phyloP scores from a whole-genome alignment of 2,329 filamentous ascomycete species.

The Chrysoporthe deuterocubensis region DNA sequence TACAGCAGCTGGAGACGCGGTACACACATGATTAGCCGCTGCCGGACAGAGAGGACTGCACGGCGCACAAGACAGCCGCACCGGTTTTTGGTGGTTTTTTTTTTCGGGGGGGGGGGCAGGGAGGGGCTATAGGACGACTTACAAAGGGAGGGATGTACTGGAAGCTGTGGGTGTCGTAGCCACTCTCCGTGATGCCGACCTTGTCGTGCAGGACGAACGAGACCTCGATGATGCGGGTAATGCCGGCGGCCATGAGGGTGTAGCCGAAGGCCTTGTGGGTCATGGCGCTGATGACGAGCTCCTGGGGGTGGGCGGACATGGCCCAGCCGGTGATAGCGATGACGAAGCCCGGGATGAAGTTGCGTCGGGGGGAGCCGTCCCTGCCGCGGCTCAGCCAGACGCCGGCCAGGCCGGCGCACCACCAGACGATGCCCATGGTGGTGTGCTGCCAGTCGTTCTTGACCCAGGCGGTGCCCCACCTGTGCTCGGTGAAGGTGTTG shows the following conservation, averaged over 20 bases:
- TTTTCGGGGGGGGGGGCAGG: background rate
- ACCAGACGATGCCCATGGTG: slow-evolving; percentile 99
- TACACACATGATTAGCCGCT: slow-evolving; percentile 26
- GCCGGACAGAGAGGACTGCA: background rate
- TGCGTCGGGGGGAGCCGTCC: slow-evolving; percentile 84
- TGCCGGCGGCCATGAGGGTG: slow-evolving; percentile 87
- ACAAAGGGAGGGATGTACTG: slow-evolving; percentile 60
- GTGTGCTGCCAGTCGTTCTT: slow-evolving; percentile 97
- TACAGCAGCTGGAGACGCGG: slow-evolving; percentile 70
- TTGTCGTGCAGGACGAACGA: slow-evolving; percentile 82
- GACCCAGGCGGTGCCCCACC: slow-evolving; percentile 88
- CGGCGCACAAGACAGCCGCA: too few species aligned
- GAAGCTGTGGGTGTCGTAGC: slow-evolving; percentile 67
- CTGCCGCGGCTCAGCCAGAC: slow-evolving; percentile 89
- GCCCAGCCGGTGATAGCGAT: slow-evolving; percentile 92
- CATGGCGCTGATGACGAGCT: slow-evolving; percentile 80
- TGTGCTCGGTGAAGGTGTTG: slow-evolving; percentile 97
- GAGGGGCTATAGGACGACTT: slow-evolving; percentile 43
- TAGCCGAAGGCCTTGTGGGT: slow-evolving; percentile 92
- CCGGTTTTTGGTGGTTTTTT: too few species aligned
- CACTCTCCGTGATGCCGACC: slow-evolving; percentile 66
- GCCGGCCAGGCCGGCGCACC: slow-evolving; percentile 88
- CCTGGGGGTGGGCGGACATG: slow-evolving; percentile 91
- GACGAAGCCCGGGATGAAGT: slow-evolving; percentile 90
- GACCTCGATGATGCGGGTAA: slow-evolving; percentile 87